A percentile compares a stretch with the other conserved stretches of the same genome.
These are phyloP conservation scores for Fermentozyma sake DNA, from an alignment of 1,139 yeast species.

Conservation along the genomic window DNA sequence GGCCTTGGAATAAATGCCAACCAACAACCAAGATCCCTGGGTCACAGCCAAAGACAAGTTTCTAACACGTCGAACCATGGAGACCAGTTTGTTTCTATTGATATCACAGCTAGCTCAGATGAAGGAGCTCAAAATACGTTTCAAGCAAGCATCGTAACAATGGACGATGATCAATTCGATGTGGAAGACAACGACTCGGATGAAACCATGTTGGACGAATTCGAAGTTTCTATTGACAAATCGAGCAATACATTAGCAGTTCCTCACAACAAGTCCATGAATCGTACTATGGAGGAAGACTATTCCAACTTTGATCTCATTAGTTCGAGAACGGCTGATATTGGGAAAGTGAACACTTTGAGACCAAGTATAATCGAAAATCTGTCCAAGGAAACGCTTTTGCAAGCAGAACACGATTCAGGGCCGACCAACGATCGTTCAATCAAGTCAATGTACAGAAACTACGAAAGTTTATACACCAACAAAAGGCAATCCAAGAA, in stretches of 20 bases:
- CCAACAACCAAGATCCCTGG: conserved; percentile 5
- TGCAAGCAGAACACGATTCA: conserved; percentile 6
- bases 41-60: neutral
- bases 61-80: conserved; percentile 1
- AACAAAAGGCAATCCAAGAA: conserved; percentile 8
- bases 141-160: conserved; percentile 2
- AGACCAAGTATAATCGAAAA: conserved; percentile 23
- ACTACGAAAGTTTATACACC: conserved; percentile 16
- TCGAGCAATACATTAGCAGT: conserved; percentile 1
- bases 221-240: conserved; percentile 11
- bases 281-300: conserved; percentile 17
- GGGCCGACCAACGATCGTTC: conserved; percentile 6
- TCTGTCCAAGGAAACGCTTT: conserved; percentile 26
- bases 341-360: conserved; percentile 21
- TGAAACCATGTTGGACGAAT: conserved; percentile 19
- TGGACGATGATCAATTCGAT: conserved; percentile 15
- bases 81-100: conserved; percentile 22
- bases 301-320: conserved; percentile 28
- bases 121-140: conserved; percentile 12
- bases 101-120: conserved; percentile 18
- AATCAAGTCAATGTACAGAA: conserved; percentile 20
- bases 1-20: conserved; percentile 30
- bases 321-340: conserved; percentile 29
- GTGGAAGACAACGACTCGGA: conserved; percentile 19
- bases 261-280: conserved; percentile 1